Base-by-base conservation (phyloP, 352 stramenopile genomes). In the Globisporangium uncinulatum region DNA sequence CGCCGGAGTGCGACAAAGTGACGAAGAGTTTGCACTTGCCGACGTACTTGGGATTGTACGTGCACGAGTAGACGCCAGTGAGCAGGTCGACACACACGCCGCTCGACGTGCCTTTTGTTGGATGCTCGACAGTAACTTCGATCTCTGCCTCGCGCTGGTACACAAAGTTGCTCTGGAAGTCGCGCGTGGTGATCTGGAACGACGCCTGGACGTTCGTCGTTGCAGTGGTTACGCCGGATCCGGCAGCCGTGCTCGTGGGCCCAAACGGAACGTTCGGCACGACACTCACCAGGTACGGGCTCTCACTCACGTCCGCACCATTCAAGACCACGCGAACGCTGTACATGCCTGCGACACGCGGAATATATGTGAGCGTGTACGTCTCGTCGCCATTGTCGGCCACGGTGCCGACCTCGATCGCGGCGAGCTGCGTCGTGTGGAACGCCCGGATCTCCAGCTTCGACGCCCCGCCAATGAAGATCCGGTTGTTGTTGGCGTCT, bases 401-500 rank as follows among this genome's bases (percentile, higher is more conserved):
- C 19, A 76, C 50, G 31, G 55, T 48, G 15, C 66, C 78, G 2
- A 63, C 49, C 41, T 68, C 73, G 45, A 83, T 67, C 8, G 56
- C 63, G 24, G 53, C 19, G 15, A 34, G n/a, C 13, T 49, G 57
- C 11, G 62, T 59, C 2, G 59, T 67, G 21, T 80, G 74, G 36
- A 70, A 71, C 17, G 73, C 79, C 34, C 76, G 76, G 0, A 87
- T 39, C 4, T 63, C 61, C 4, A 87, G 54, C 37, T 62, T 10
- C 0, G n/a, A 36, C 21, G 47, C 5, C 7, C 62, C 66, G 14
- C 72, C 73, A 32, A 51, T 61, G 57, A 76, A 77, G 34, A 90
- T 83, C 10, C 74, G 62, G 50, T 92, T 90, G 20, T 54, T 73
- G 51, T 81, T 66, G n/a, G 76, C 19, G 56, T 90, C 83, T 54